A percentile compares a stretch with the other conserved stretches of the same genome.
Conservation (phyloP, 1,284 basidiomycete genomes). For the Cystobasidiaceae sp. region DNA sequence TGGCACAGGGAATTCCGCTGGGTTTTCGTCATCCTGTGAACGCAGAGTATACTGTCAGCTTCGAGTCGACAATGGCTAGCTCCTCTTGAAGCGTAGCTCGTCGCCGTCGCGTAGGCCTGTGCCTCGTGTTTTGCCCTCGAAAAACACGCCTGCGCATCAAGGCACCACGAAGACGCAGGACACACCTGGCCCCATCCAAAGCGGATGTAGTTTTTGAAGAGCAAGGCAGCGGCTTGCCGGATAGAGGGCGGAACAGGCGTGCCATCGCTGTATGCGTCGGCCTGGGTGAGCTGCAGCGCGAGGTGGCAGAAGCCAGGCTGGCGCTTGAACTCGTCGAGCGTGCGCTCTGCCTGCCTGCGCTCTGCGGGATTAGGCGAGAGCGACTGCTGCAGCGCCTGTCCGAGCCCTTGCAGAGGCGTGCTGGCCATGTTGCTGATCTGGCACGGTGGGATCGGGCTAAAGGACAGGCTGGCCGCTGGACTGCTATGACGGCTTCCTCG, state of each 20-base stretch:
- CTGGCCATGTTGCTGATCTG: neutral
- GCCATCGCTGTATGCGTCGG: constrained; percentile 56
- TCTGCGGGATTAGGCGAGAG: constrained; percentile 16
- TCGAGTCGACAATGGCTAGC: neutral
- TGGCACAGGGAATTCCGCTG: constrained; percentile 48
- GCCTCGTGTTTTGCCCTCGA: no score
- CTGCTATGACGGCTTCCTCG: no score
- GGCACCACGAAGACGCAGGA: constrained; percentile 32
- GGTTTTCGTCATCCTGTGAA: constrained; percentile 55
- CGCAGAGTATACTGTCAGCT: constrained; percentile 3
- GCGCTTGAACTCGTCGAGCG: constrained; percentile 59
- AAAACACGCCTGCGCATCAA: neutral
- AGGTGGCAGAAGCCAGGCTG: constrained; percentile 73
- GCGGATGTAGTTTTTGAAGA: constrained; percentile 82
- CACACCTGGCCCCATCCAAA: constrained; percentile 77
- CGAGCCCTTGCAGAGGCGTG: constrained; percentile 12
- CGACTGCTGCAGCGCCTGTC: constrained; percentile 19
- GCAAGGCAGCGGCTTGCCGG: constrained; percentile 74
- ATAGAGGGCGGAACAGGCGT: constrained; percentile 46
- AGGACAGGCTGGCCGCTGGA: no score
- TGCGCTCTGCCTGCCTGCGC: constrained; percentile 73
- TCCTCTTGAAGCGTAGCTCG: no score
- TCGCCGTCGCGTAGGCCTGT: no score
- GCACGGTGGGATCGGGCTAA: no score
- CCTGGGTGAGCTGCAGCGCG: constrained; percentile 66